Conservation (phyloP, 1,284 basidiomycete genomes). For the Apiotrichum mycotoxinovorans region DNA sequence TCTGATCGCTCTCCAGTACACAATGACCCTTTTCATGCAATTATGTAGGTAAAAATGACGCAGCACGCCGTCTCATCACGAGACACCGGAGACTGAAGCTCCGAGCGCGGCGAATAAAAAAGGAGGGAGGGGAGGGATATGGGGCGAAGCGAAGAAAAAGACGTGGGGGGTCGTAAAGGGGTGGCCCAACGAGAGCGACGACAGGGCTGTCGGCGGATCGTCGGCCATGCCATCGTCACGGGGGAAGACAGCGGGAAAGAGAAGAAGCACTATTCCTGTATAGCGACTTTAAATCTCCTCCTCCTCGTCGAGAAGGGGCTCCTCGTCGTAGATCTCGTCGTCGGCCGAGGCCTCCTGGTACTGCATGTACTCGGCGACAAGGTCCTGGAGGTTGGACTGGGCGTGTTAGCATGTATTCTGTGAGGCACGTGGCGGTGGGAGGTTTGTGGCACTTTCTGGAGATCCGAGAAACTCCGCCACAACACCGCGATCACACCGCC, state of each 20-base stretch:
- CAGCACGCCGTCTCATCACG: constrained; percentile 48
- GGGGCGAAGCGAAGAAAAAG: constrained; percentile 1
- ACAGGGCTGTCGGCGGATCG: constrained; percentile 21
- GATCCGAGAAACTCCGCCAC: background rate
- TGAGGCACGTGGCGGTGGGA: no score
- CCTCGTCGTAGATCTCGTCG: constrained; percentile 52
- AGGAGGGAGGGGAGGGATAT: constrained; percentile 6
- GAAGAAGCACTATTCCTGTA: constrained; percentile 5
- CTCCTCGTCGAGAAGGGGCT: constrained; percentile 43
- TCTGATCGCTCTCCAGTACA: no score
- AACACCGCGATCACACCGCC: background rate
- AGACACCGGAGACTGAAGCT: constrained; percentile 44
- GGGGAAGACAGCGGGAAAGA: constrained; percentile 8
- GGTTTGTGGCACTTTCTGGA: background rate
- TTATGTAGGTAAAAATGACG: constrained; percentile 17
- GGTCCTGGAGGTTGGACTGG: constrained; percentile 85
- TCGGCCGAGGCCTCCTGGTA: constrained; percentile 77
- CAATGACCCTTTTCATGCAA: background rate
- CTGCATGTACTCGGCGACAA: constrained; percentile 91
- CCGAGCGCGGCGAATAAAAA: constrained; percentile 38
- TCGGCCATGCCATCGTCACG: constrained; percentile 4
- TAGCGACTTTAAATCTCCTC: constrained; percentile 25
- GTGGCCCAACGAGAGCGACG: constrained; percentile 16
- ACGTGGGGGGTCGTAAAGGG: background rate
- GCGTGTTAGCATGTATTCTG: background rate